Conservation (phyloP, 2,329 filamentous ascomycete genomes). For the Aspergillus fijiensis region DNA sequence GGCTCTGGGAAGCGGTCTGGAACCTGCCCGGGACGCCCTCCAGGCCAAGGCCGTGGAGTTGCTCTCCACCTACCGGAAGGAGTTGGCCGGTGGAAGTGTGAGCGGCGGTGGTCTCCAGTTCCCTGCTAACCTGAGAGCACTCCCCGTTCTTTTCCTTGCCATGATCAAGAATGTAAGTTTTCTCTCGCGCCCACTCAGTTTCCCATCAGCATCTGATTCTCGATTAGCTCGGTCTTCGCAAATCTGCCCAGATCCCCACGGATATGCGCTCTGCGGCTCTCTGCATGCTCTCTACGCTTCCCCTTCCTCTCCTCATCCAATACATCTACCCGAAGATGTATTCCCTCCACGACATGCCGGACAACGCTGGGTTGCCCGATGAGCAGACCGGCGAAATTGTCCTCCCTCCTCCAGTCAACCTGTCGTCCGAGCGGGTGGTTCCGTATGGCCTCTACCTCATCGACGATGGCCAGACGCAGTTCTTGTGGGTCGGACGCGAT, state of each 20-base stretch:
- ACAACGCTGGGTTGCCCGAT: conserved; percentile 83
- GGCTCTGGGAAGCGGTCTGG: conserved; percentile 78
- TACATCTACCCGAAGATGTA: conserved; percentile 87
- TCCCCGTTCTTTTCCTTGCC: conserved; percentile 88
- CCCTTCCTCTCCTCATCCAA: conserved; percentile 83
- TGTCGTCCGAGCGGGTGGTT: conserved; percentile 83
- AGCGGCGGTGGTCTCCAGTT: conserved; percentile 89
- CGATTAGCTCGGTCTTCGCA: conserved; percentile 69
- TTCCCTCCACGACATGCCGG: conserved; percentile 93
- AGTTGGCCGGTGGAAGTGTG: conserved; percentile 92
- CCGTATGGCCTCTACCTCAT: conserved; percentile 93
- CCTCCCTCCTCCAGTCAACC: conserved; percentile 78
- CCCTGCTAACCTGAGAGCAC: conserved; percentile 82
- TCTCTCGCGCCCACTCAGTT: conserved; percentile 15
- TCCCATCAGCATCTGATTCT: conserved; percentile 24
- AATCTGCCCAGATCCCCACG: conserved; percentile 88
- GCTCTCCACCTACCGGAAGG: conserved; percentile 93
- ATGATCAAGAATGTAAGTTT: conserved; percentile 85
- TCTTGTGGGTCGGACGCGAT: conserved; percentile 93
- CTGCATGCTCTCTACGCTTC: conserved; percentile 89
- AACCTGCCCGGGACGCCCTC: conserved; percentile 84
- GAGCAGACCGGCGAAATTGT: conserved; percentile 83
- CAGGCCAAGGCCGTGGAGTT: conserved; percentile 91
- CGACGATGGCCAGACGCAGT: conserved; percentile 95
- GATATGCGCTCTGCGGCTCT: conserved; percentile 92